Evolutionary conservation across 2,329 filamentous ascomycete genomes (phyloP), one percentile per base, ranked within the genome.

Genomic region (Trichophyton rubrum): DNA sequence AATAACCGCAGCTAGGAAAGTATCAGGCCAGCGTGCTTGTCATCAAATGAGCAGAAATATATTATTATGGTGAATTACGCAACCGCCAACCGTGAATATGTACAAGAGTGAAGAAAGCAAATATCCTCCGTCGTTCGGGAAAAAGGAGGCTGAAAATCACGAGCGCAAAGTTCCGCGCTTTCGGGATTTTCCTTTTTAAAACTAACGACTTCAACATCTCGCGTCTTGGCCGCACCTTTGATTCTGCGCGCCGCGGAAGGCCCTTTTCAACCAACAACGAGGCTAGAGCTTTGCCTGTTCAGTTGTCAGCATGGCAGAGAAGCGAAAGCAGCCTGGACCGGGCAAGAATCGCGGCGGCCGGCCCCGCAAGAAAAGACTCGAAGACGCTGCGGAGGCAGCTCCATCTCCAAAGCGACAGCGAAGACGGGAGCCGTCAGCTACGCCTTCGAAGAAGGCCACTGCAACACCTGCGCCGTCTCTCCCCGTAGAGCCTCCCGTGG

Each of bases 281-380:
- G 51, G 27, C 11, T 24, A 24, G 49, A 20, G 6, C 11, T 51
- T 27, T 27, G 20, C 3, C 20, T 27, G 13, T 30, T 51, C 5
- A 27, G 24, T 20, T 15, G 35, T 17, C 55, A 35, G 56, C 35
- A 76, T 76, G 71, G 73, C 71, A 9, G 73, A 76, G 64, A 78
- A 77, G 68, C 74, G 76, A 61, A 73, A 71, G 60, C 68, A 75
- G 13, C 72, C 75, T 7, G 65, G 75, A 11, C 72, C 75, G 8
- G 65, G 75, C 40, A 73, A 75, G 62, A 74, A 74, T 47, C 74
- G 76, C 61, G 72, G 75, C 62, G 40, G 57, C 1, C 70, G 74
- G 40, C 70, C 74, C 49, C 71, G 72, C 53, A 78, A 77, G 66
- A 68, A 73, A 68, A 72, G 74, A 66, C 71, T 70, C 65, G 73